phyloP scores from a whole-genome alignment of 192 early-diverging fungal genomes.

The Thoreauomyces humboldtii region DNA sequence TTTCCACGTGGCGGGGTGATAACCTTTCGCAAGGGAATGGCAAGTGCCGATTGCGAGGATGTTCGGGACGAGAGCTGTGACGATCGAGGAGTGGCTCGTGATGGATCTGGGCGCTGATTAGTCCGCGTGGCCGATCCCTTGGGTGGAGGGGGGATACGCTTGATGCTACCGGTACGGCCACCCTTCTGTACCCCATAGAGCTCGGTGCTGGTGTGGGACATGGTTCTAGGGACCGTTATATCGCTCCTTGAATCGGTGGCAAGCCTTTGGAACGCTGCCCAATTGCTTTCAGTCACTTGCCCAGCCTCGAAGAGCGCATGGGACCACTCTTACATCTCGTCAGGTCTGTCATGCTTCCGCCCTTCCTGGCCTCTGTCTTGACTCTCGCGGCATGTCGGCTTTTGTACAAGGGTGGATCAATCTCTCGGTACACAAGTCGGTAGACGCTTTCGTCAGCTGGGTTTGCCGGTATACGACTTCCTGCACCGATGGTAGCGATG shows the following conservation, averaged over 20 bases:
- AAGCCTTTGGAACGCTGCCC: slow-evolving; percentile 1
- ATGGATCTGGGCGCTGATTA: too few species aligned
- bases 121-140: too few species aligned
- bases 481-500: background rate
- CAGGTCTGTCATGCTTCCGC: background rate
- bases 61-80: too few species aligned
- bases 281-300: background rate
- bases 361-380: background rate
- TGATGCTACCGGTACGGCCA: slow-evolving; percentile 3
- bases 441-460: slow-evolving; percentile 4
- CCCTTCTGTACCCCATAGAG: background rate
- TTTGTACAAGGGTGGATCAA: background rate
- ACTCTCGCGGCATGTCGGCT: background rate
- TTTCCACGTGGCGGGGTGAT: too few species aligned
- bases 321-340: background rate
- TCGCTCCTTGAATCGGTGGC: background rate
- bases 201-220: background rate
- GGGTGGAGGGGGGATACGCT: background rate
- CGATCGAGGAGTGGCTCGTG: too few species aligned
- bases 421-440: background rate
- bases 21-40: too few species aligned
- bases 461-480: background rate
- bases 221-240: background rate
- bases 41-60: too few species aligned
- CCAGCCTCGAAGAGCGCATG: background rate